Base-by-base conservation (phyloP, 1,139 yeast genomes). In the Suhomyces chickasaworum region DNA sequence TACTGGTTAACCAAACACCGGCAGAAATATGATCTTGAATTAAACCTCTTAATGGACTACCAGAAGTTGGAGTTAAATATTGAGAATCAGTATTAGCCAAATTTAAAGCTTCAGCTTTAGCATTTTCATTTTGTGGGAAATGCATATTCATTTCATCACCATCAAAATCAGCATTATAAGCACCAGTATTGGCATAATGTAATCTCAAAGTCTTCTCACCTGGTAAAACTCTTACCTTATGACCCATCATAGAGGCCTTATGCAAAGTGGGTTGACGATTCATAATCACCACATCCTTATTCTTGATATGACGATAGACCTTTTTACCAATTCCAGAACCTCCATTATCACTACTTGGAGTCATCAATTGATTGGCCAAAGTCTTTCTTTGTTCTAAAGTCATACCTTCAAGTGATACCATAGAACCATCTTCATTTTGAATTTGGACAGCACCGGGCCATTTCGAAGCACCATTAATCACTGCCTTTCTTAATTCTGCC, bases 111-210 rank as follows among this genome's bases (percentile, higher is more conserved):
- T 95, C 99, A 23, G 99, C 95, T 61, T 93, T 85, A 12, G 99
- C 99, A 59, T 89, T 89, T 73, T 93, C 98, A 68, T 89, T 91
- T 73, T 95, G 99, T 25, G 99, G 99, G 77, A 95, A 93, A 73
- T 95, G 99, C 97, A 95, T 87, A 66, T 95, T 95, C 99, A 95
- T 95, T 75, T 95, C 99, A 71, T 95, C 99, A 75, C 99, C 99
- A 73, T 95, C 99, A 62, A 95, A 95, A 80, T 95, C 99, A 36
- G 99, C 99, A 68, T 93, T 95, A 71, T 90, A 90, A 44, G 99
- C 97, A 73, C 98, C 98, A 40, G 99, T 95, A 67, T 95, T 95
- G 57, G 99, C 99, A 68, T 95, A 95, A 69, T 95, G 99, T 68
- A 95, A 78, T 65, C 99, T 83, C 58, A 95, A 77, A 3, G 99